phyloP scores from a whole-genome alignment of 73 alveolate species.

The Paramecium tetraurelia region DNA sequence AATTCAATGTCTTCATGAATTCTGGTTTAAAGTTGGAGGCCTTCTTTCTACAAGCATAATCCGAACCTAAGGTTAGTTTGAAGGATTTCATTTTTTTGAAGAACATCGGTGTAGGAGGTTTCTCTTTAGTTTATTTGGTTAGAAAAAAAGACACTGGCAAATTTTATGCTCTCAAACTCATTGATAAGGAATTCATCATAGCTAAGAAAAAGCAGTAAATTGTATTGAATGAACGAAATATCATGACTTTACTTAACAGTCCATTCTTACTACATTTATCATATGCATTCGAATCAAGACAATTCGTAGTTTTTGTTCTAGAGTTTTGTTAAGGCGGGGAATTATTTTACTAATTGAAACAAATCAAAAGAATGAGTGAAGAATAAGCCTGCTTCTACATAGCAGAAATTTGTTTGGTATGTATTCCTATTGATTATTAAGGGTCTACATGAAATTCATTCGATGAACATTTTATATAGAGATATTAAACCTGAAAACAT shows the following conservation, averaged over 20 bases:
- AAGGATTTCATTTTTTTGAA: constrained; percentile 46
- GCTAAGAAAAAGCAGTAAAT: constrained; percentile 66
- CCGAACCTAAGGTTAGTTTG: background rate
- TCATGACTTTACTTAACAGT: constrained; percentile 63
- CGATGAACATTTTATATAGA: constrained; percentile 60
- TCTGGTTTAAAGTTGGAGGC: background rate
- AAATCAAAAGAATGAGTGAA: constrained; percentile 70
- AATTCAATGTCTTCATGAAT: background rate
- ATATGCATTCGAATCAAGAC: constrained; percentile 74
- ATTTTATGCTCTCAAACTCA: constrained; percentile 79
- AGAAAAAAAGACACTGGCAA: constrained; percentile 86
- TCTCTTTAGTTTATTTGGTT: constrained; percentile 76
- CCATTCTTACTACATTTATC: constrained; percentile 75
- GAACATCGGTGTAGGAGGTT: constrained; percentile 91
- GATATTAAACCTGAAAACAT: constrained; percentile 85
- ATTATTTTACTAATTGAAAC: constrained; percentile 74
- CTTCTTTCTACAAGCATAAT: background rate
- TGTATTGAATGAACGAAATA: constrained; percentile 68
- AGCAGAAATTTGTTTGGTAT: constrained; percentile 71
- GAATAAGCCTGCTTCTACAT: constrained; percentile 71
- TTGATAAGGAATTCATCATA: constrained; percentile 73
- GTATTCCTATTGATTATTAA: constrained; percentile 57
- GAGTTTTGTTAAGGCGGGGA: constrained; percentile 93
- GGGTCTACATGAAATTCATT: constrained; percentile 72
- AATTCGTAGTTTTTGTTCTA: constrained; percentile 72